A percentile compares a stretch with the other conserved stretches of the same genome.
Evolutionary conservation across 106 monocot genomes (phyloP).

Genomic region (Acorus gramineus): DNA sequence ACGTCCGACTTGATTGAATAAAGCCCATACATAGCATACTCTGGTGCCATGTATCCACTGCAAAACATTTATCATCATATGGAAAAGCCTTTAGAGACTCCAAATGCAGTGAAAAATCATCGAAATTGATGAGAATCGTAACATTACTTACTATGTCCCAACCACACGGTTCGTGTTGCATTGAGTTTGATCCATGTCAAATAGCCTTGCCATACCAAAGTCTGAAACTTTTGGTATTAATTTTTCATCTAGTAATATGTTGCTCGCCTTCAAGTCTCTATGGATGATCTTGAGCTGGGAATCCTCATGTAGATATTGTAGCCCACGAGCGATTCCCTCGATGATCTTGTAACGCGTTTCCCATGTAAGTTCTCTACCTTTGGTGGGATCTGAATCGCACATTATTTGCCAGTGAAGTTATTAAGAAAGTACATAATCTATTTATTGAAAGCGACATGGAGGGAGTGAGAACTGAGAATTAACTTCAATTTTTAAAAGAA

Average conservation of each 20-base stretch:
- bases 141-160: conserved; percentile 11
- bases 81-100: too few species aligned
- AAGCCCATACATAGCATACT: background rate
- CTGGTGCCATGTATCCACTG: background rate
- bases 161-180: conserved; percentile 1
- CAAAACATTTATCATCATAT: too few species aligned
- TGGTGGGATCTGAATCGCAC: conserved; percentile 2
- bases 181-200: conserved; percentile 3
- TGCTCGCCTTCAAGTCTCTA: conserved; percentile 20
- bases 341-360: conserved; percentile 3
- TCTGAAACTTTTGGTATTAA: conserved; percentile 7
- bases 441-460: background rate
- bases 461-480: too few species aligned
- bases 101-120: background rate
- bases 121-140: background rate
- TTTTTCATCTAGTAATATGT: conserved; percentile 15
- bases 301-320: conserved; percentile 15
- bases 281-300: conserved; percentile 12
- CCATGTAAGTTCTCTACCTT: conserved; percentile 1
- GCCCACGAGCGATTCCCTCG: conserved; percentile 11
- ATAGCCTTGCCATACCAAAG: conserved; percentile 11
- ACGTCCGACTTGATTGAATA: too few species aligned
- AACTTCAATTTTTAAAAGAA: too few species aligned
- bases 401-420: background rate
- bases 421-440: background rate